Evolutionary conservation across 192 early-diverging fungal genomes (phyloP), one percentile per base, ranked within the genome.

Genomic region (Coemansia sp.): DNA sequence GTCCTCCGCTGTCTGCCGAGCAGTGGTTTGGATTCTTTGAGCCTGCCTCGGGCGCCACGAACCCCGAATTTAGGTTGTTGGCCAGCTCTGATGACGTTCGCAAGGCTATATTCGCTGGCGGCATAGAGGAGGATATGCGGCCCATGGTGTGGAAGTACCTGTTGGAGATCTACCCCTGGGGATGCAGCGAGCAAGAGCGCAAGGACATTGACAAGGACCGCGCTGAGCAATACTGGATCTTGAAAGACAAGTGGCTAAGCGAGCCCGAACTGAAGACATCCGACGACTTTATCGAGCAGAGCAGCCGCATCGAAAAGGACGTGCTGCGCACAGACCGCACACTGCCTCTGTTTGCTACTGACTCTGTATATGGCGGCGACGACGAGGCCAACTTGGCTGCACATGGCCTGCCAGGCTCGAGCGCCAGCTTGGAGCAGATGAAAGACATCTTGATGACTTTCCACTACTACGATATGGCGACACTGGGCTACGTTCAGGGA

Each of bases 241-340:
- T 92, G 19, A 91, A 91, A 68, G 75, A 80, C 43, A 79, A 80
- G 49, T 94, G 92, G 92, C 81, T 86, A 10, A 85, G 86, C 67
- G 78, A 87, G 52, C 67, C 85, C 16, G 74, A 85, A 43, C 82
- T 89, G 23, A 84, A 85, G n/a, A 74, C 77, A 17, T 78, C 82
- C 13, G 72, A 78, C n/a, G 81, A 85, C 9, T 90, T 88, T 67
- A 82, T 86, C 62, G 92, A 94, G 74, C 92, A 94, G 62, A 89
- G 89, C 65, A 84, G 84, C 53, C 85, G 92, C 3, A 94, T 83
- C 83, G 95, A 98, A 43, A 99, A 98, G 80, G 98, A 99, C 71
- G 96, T 98, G 1, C 87, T 97, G 64, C 91, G 98, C 21, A 99
- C 98, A 4, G 98, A 99, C 77, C 78, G 96, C 26, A 92, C 87